Percentiles rank a stretch among this genome's conserved stretches.
phyloP scores from a whole-genome alignment of 352 stramenopile genomes.

The Pythium aphanidermatum region DNA sequence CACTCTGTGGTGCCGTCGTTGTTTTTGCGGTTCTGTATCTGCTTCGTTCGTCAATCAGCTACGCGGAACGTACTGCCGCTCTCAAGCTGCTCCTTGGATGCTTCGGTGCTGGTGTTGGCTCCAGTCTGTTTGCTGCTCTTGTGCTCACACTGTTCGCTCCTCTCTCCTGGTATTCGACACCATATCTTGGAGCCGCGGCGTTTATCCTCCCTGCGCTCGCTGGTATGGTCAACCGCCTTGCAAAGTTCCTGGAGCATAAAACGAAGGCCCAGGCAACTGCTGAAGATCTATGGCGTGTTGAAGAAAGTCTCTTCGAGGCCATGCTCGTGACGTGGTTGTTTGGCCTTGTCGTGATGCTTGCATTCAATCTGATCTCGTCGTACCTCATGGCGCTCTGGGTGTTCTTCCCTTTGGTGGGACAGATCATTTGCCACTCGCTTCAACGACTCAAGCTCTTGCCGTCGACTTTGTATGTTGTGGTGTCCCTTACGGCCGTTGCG shows the following conservation, averaged over 20 bases:
- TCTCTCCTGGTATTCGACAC: slow-evolving; percentile 62
- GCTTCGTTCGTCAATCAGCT: slow-evolving; percentile 30
- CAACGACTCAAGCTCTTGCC: slow-evolving; percentile 33
- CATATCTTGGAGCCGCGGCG: slow-evolving; percentile 34
- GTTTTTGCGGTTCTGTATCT: slow-evolving; percentile 37
- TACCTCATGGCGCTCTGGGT: slow-evolving; percentile 62
- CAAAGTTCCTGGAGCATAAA: slow-evolving; percentile 28
- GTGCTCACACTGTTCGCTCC: slow-evolving; percentile 61
- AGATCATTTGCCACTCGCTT: slow-evolving; percentile 33
- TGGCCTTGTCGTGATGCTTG: slow-evolving; percentile 31
- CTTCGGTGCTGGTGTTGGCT: slow-evolving; percentile 24
- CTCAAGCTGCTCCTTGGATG: slow-evolving; percentile 37
- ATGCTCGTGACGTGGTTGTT: slow-evolving; percentile 42
- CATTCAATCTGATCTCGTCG: slow-evolving; percentile 40
- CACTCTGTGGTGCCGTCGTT: slow-evolving; percentile 35
- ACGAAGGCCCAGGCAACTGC: slow-evolving; percentile 6
- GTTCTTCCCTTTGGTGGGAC: slow-evolving; percentile 49
- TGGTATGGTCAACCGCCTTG: slow-evolving; percentile 48
- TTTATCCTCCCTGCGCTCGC: slow-evolving; percentile 44
- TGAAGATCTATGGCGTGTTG: slow-evolving; percentile 40
- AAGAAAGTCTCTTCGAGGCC: slow-evolving; percentile 60
- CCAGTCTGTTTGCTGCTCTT: slow-evolving; percentile 32
- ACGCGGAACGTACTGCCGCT: slow-evolving; percentile 27
- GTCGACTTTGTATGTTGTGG: slow-evolving; percentile 33
- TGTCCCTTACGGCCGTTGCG: slow-evolving; percentile 40